Base-by-base conservation (phyloP, 1,284 basidiomycete species). In the Thecaphora thlaspeos region DNA sequence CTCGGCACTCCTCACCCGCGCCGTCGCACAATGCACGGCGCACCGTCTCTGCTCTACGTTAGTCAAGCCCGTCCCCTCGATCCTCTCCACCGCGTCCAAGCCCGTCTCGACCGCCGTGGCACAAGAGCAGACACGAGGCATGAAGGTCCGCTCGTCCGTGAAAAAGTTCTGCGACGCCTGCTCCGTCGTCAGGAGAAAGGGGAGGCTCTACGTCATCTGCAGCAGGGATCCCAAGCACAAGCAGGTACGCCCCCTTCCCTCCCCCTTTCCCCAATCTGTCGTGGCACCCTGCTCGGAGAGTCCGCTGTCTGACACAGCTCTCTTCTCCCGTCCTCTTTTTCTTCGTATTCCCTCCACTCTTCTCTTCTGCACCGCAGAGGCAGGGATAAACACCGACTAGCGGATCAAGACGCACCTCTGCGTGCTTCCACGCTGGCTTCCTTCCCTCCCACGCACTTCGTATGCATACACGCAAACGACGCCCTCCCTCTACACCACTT, bases 211-310 rank as follows among this genome's bases (percentile, higher is more conserved):
- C 80, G 87, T 97, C 41, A 86, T 96, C 41, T 98, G 94, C 80
- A 86, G 86, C 19, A 91, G 90, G 78, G 91, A 97, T 76, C 89
- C 93, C 4, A 96, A 95, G 80, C 94, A 97, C 80, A 97, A 97
- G 80, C 94, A 97, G 87, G 94, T 93, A 66, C 57, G 86, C 81
- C 7, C 26, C 26, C 26, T 5, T 5, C 26, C 26, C 26, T 5
- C 7, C 26, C 26, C 26, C 26, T 28, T 28, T 28, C 26, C 26
- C n/a, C n/a, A n/a, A n/a, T n/a, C n/a, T n/a, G n/a, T n/a, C n/a
- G n/a, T n/a, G n/a, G n/a, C n/a, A n/a, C n/a, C n/a, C n/a, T n/a
- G n/a, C n/a, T n/a, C n/a, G n/a, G n/a, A n/a, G n/a, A n/a, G n/a
- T n/a, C n/a, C n/a, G n/a, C n/a, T n/a, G n/a, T n/a, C n/a, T n/a